Percentiles rank a stretch among this genome's conserved stretches.
Conservation (phyloP, 2,329 filamentous ascomycete species). For the Coniochaeta sp. region DNA sequence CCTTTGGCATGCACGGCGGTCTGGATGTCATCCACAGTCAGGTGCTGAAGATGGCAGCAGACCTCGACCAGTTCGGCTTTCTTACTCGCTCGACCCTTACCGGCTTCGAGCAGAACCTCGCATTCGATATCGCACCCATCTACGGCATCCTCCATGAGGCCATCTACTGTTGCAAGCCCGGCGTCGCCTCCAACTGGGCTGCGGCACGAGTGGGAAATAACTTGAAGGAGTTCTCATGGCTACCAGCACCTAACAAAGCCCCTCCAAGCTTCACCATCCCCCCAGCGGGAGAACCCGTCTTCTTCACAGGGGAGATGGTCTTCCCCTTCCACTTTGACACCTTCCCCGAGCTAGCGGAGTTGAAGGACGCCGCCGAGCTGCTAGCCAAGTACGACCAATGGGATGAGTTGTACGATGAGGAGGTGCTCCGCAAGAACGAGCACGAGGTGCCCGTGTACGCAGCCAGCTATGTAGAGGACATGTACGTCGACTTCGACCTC, state of each 20-base stretch:
- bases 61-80: slow-evolving; percentile 69
- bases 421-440: slow-evolving; percentile 61
- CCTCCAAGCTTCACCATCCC: slow-evolving; percentile 16
- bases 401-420: slow-evolving; percentile 68
- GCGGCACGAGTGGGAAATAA: slow-evolving; percentile 54
- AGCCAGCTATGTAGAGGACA: slow-evolving; percentile 76
- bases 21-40: slow-evolving; percentile 68
- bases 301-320: slow-evolving; percentile 90
- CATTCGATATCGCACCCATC: slow-evolving; percentile 70
- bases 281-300: slow-evolving; percentile 45
- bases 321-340: slow-evolving; percentile 79
- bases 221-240: slow-evolving; percentile 43
- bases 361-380: slow-evolving; percentile 62
- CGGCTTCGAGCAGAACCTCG: slow-evolving; percentile 57
- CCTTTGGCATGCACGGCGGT: slow-evolving; percentile 73
- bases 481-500: slow-evolving; percentile 80
- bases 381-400: slow-evolving; percentile 64
- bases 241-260: slow-evolving; percentile 17
- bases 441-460: slow-evolving; percentile 81
- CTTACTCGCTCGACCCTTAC: slow-evolving; percentile 65
- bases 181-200: slow-evolving; percentile 64
- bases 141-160: slow-evolving; percentile 85
- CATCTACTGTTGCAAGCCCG: slow-evolving; percentile 69
- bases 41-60: slow-evolving; percentile 61
- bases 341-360: slow-evolving; percentile 63